phyloP scores from a whole-genome alignment of 2,329 filamentous ascomycete genomes.

The Scedosporium aurantiacum region DNA sequence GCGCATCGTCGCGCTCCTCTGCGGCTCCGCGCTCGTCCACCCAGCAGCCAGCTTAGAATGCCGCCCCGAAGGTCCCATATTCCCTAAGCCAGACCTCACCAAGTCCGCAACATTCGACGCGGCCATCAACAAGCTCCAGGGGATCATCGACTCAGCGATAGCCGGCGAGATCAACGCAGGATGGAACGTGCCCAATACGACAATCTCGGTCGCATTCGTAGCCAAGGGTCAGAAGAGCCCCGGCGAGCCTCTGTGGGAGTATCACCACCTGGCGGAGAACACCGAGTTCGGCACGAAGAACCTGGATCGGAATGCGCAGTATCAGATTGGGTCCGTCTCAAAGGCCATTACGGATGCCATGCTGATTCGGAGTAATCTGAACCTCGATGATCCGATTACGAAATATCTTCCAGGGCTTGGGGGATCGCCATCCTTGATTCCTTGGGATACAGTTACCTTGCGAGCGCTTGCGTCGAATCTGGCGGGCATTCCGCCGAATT shows the following conservation, averaged over 20 bases:
- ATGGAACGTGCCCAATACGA: constrained; percentile 2
- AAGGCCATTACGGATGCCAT: constrained; percentile 4
- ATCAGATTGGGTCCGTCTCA: constrained; percentile 6
- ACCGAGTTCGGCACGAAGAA: constrained; percentile 1
- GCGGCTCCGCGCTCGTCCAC: not conserved
- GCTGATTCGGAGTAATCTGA: constrained; percentile 1
- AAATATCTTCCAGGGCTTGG: constrained; percentile 1
- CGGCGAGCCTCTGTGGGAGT: constrained; percentile 5
- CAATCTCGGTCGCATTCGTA: constrained; percentile 4
- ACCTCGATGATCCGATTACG: constrained; percentile 4
- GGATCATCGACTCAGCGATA: not conserved
- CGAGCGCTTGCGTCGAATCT: constrained; percentile 1
- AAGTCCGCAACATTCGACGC: not conserved
- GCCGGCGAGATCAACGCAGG: not conserved
- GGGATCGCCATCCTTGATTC: not conserved
- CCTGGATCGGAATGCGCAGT: constrained; percentile 3
- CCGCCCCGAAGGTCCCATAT: constrained; percentile 4
- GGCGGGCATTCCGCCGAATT: constrained; percentile 4
- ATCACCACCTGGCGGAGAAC: constrained; percentile 5
- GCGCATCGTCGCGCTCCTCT: not conserved
- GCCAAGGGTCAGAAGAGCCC: not conserved
- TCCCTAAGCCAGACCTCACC: not conserved
- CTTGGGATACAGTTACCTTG: constrained; percentile 3
- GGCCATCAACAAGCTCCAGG: not conserved
- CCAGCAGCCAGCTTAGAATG: constrained; percentile 3